phyloP scores from a whole-genome alignment of 2,329 filamentous ascomycete genomes.

The Ophiostoma himal-ulmi region DNA sequence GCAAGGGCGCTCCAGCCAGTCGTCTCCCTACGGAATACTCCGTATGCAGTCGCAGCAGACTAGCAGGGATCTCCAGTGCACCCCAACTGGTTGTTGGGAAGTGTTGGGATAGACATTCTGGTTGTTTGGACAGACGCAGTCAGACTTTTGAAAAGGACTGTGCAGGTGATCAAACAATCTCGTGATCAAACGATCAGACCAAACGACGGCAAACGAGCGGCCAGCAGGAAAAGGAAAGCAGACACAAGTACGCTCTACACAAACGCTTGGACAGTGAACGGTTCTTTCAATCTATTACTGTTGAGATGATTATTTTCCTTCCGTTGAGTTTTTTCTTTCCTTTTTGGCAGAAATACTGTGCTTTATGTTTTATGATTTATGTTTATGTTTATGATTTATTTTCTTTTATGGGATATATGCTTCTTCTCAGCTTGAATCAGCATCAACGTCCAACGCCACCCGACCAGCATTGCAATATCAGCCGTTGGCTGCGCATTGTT shows the following conservation, averaged over 20 bases:
- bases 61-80: background rate
- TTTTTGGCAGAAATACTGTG: background rate
- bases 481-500: too few species aligned
- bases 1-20: background rate
- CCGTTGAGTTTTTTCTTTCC: background rate
- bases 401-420: too few species aligned
- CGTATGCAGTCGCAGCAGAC: background rate
- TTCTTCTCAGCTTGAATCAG: too few species aligned
- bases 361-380: background rate
- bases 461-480: too few species aligned
- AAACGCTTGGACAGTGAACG: background rate
- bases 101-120: background rate
- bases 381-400: too few species aligned
- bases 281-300: background rate
- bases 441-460: too few species aligned
- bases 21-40: background rate
- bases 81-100: slow-evolving; percentile 1
- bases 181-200: background rate
- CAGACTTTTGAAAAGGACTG: background rate
- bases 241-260: too few species aligned
- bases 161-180: background rate
- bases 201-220: too few species aligned
- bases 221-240: too few species aligned
- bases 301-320: background rate
- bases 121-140: background rate